Evolutionary conservation across 257 asterid genomes (phyloP), one percentile per base, ranked within the genome.

Genomic region (Petrea volubilis): DNA sequence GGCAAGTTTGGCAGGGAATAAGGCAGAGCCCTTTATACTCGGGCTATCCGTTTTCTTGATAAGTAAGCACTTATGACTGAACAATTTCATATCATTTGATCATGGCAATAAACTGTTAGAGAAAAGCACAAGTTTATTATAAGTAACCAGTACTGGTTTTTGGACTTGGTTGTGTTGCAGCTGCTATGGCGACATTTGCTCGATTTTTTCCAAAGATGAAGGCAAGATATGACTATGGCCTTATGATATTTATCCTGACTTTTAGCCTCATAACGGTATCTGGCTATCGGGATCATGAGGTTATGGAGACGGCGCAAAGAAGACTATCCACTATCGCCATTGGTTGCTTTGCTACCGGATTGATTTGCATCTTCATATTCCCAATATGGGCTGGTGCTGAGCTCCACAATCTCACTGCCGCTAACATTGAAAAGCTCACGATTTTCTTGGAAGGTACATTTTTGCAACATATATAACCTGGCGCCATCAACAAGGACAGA

Each of bases 151-250:
- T n/a, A n/a, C 76, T 76, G 46, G 2, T 52, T 76, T 8, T 56
- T 25, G 41, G 76, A 63, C 71, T 76, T 46, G 72, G n/a, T 44
- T 20, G 8, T 14, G 3, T 34, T 81, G 84, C 95, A 90, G 96
- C 96, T 64, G 87, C 72, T 9, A 43, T 43, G 29, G 81, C 81
- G 10, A 88, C 96, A 8, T 90, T 90, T 67, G 68, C 85, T 62
- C 70, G 97, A 63, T 90, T 90, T 68, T 85, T 88, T 31, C 97
- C 96, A 0, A 36, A 36, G 18, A 89, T 90, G 80, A 90, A 90
- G 87, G 90, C 93, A 1, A 81, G n/a, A n/a, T n/a, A n/a, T n/a
- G n/a, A n/a, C n/a, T n/a, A n/a, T n/a, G n/a, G n/a, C n/a, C n/a
- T n/a, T 79, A 34, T 90, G 12, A 78, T 90, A 38, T 88, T 90